Evolutionary conservation across 2,329 filamentous ascomycete genomes (phyloP).

Genomic region (Aspergillus brunneoviolaceus): DNA sequence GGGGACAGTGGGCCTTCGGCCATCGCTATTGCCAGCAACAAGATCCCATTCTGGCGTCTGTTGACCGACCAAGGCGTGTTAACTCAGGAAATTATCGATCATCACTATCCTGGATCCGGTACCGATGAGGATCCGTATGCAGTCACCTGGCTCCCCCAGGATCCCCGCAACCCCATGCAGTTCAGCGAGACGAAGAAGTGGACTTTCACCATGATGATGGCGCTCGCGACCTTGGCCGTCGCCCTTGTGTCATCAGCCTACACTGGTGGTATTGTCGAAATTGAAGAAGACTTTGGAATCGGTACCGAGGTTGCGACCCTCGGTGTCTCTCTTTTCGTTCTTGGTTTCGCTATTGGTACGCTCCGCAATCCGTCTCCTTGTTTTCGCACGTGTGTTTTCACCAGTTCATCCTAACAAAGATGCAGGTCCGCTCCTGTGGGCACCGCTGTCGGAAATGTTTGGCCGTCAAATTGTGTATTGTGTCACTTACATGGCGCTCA

Average conservation of each 20-base stretch:
- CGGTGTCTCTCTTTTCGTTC: constrained; percentile 47
- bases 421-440: constrained; percentile 46
- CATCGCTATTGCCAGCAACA: constrained; percentile 28
- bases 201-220: constrained; percentile 39
- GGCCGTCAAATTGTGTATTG: constrained; percentile 39
- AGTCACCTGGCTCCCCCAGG: constrained; percentile 45
- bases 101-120: constrained; percentile 38
- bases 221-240: constrained; percentile 44
- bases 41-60: constrained; percentile 37
- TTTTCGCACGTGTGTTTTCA: not conserved
- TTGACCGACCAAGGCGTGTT: constrained; percentile 34
- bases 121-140: constrained; percentile 45
- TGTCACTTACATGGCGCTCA: constrained; percentile 44
- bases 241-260: constrained; percentile 46
- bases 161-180: constrained; percentile 44
- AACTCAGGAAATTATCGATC: constrained; percentile 36
- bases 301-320: constrained; percentile 41
- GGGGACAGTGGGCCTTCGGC: constrained; percentile 25
- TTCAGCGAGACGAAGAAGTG: constrained; percentile 40
- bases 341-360: constrained; percentile 46
- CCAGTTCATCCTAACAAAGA: not conserved
- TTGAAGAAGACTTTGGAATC: constrained; percentile 36
- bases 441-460: constrained; percentile 40
- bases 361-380: not conserved
- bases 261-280: constrained; percentile 39